Base-by-base conservation (phyloP, 805 yeast genomes). In the Kurtzmaniella cleridarum region DNA sequence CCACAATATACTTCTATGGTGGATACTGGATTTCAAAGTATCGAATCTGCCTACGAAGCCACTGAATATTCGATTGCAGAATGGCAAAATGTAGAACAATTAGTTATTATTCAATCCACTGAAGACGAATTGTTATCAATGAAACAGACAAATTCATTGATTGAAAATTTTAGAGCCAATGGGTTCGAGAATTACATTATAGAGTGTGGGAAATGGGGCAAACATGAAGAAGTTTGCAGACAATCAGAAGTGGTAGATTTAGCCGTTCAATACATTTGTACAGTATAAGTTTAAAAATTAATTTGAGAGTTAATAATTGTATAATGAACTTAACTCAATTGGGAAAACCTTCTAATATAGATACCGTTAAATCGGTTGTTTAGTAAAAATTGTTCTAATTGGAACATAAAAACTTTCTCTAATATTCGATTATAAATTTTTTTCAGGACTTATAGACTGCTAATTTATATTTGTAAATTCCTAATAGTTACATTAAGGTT, bases 211-310 rank as follows among this genome's bases (percentile, higher is more conserved):
- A 54, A 67, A 30, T 71, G 71, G 59, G 91, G 95, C 1, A 37
- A 46, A 30, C 95, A 85, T 47, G 81, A 85, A 53, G 77, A 81
- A 34, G 86, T 83, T 16, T 81, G 76, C 53, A 52, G 59, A 26
- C 59, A 65, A 41, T 35, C 44, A n/a, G 55, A 61, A 27, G 56
- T 80, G 14, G 69, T 71, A 3, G 45, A 42, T 15, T 13, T 36
- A 12, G 23, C 24, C 5, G 24, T 20, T 5, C 5, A 20, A 20
- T 20, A 20, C 24, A 20, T 20, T 20, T 20, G 7, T n/a, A n/a
- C n/a, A n/a, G n/a, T n/a, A n/a, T n/a, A n/a, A n/a, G n/a, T n/a
- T n/a, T n/a, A n/a, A n/a, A n/a, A n/a, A n/a, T n/a, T n/a, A n/a
- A n/a, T n/a, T n/a, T n/a, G n/a, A n/a, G n/a, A n/a, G n/a, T n/a